Evolutionary conservation across 257 asterid species (phyloP), one percentile per base, ranked within the genome.

Genomic region (Plantago ovata): DNA sequence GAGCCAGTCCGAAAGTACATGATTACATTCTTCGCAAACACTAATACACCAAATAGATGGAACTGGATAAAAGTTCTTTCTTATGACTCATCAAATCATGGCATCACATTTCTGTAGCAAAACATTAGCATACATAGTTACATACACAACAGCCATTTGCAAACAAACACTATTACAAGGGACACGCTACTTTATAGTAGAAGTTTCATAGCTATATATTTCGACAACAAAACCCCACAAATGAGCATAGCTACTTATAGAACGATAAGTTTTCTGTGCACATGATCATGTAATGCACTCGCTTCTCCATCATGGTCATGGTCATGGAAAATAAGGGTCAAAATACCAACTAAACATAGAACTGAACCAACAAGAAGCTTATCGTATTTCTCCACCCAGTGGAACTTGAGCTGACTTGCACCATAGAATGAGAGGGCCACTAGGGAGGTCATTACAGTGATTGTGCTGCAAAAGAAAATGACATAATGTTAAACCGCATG

Each of bases 391-490:
- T 92, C 97, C 63, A 85, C 95, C 96, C 95, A 92, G 65, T 89
- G 97, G 72, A 93, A 93, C 88, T 93, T 93, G 53, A 93, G 88
- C 84, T 89, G 97, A 71, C 96, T 93, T 41, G 98, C 95, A 62
- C 98, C 98, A 40, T 93, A 93, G 77, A 84, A 89, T 18, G 97
- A 93, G 64, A 89, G 91, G 5, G 98, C 98, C 73, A 93, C 97
- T 41, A 93, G 77, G 0, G 98, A 93, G 9, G 89, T 93, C 98
- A 93, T 93, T 32, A 89, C 98, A 41, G 85, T 78, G 61, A 93
- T 81, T 28, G 97, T 93, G 83, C 97, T 89, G 92, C 81, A 74
- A 42, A 64, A 13, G 40, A 61, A 10, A 48, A 54, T 14, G 16
- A 13, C 14, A 14, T 43, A 51, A 50, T 33, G 52, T 61, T 48